Base-by-base conservation (phyloP, 306 rosid species). In the Fragaria nilgerrensis region DNA sequence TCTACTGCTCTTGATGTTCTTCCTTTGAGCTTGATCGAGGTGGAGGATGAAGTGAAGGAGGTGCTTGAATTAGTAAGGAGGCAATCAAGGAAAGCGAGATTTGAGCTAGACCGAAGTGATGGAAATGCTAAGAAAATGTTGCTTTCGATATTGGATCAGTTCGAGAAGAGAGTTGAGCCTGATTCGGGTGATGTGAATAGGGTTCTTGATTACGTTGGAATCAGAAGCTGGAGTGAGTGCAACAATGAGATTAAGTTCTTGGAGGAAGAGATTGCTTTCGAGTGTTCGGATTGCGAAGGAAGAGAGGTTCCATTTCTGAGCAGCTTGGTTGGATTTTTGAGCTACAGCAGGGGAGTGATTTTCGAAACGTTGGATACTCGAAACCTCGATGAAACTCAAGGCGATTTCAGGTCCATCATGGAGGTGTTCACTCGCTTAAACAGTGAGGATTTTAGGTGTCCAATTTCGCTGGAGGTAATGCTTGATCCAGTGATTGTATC, bases 401-500 rank as follows among this genome's bases (percentile, higher is more conserved):
- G 41, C 3, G 86, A 91, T 23, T n/a, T 75, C 0, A 81, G 80
- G 66, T 41, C 70, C 76, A 82, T 75, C 66, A n/a, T 73, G 5
- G 90, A 88, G 80, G 76, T 71, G 5, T 19, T 85, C 1, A 65
- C 43, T 20, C 74, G 71, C 77, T 70, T 92, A 48, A 92, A 90
- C 68, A 88, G 82, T 0, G 87, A 87, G 61, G 98, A 94, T 71
- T 90, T 94, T 7, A 87, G 90, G 6, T 92, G 98, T 70, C 97
- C 98, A 5, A 92, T 94, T 76, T 90, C 98, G 0, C 89, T 94
- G 0, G 97, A 91, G 67, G 39, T 88, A 22, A 92, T 94, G 97
- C 84, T 80, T 3, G 97, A 94, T 29, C 98, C 98, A 7, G 98
- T 94, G 3, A 94, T 96, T 2, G 83, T 94, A 2, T 86, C 95